phyloP scores from a whole-genome alignment of 768 basidiomycete species.

The Mycena alexandri region DNA sequence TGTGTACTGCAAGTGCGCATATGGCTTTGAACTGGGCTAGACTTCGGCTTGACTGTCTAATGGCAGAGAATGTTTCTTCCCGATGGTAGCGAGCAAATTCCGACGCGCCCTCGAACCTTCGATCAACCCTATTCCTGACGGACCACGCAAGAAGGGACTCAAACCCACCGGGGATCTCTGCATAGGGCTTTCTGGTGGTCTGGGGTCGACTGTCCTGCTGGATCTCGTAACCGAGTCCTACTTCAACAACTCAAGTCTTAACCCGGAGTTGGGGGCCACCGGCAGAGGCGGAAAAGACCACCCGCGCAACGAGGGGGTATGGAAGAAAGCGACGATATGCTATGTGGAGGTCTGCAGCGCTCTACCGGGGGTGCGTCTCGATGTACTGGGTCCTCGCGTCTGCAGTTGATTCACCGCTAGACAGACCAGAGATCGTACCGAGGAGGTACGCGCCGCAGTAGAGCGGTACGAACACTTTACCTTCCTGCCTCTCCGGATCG shows the following conservation, averaged over 20 bases:
- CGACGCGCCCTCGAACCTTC: constrained; percentile 73
- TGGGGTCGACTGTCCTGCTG: constrained; percentile 79
- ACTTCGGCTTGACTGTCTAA: constrained; percentile 6
- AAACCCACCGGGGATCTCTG: constrained; percentile 78
- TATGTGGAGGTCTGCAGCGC: constrained; percentile 79
- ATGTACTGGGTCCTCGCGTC: constrained; percentile 1
- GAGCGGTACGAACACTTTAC: constrained; percentile 63
- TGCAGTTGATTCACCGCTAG: constrained; percentile 22
- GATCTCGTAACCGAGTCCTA: constrained; percentile 76
- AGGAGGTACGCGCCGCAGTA: constrained; percentile 63
- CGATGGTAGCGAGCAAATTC: constrained; percentile 73
- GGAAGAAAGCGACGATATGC: constrained; percentile 73
- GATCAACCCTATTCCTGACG: constrained; percentile 68
- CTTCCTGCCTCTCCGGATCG: constrained; percentile 74
- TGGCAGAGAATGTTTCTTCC: constrained; percentile 74
- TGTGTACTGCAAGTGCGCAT: constrained; percentile 84
- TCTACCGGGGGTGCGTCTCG: constrained; percentile 67
- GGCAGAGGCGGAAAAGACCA: constrained; percentile 71
- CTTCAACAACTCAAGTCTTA: constrained; percentile 50
- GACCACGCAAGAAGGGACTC: constrained; percentile 67
- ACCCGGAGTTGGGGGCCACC: constrained; percentile 39
- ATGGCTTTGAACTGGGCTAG: constrained; percentile 11
- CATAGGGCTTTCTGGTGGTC: constrained; percentile 83
- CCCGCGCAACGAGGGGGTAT: constrained; percentile 71
- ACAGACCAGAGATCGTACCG: constrained; percentile 68